phyloP scores from a whole-genome alignment of 1,139 yeast species.

The Lodderomyces metapsilosis region DNA sequence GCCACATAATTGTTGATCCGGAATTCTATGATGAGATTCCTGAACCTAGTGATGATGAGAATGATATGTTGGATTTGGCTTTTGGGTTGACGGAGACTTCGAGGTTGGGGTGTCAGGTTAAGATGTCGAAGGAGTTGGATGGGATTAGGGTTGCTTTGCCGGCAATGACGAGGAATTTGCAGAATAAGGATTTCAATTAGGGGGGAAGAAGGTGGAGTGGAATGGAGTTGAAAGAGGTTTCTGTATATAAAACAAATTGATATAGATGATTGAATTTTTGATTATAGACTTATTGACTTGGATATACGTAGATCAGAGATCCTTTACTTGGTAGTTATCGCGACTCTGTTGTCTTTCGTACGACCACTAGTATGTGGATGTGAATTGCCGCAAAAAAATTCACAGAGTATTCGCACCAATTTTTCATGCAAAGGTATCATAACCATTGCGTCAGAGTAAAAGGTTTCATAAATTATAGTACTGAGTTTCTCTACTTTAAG shows the following conservation, averaged over 20 bases:
- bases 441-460: too few relatives aligned
- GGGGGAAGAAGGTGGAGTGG: background rate
- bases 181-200: constrained; percentile 62
- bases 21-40: constrained; percentile 86
- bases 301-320: background rate
- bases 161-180: constrained; percentile 94
- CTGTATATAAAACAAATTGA: background rate
- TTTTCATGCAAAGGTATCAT: background rate
- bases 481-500: too few relatives aligned
- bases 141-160: constrained; percentile 96
- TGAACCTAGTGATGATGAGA: constrained; percentile 96
- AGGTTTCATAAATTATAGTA: too few relatives aligned
- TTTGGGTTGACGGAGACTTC: constrained; percentile 97
- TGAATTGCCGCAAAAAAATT: background rate
- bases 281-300: background rate
- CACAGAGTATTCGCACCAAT: background rate
- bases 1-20: constrained; percentile 95
- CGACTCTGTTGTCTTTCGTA: too few relatives aligned
- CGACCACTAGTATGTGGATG: too few relatives aligned
- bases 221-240: background rate
- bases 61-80: constrained; percentile 96
- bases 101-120: constrained; percentile 90
- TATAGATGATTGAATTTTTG: background rate
- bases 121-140: constrained; percentile 85
- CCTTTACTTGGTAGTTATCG: too few relatives aligned